Evolutionary conservation across 2,329 filamentous ascomycete genomes (phyloP).

Genomic region (Alternaria longipes): DNA sequence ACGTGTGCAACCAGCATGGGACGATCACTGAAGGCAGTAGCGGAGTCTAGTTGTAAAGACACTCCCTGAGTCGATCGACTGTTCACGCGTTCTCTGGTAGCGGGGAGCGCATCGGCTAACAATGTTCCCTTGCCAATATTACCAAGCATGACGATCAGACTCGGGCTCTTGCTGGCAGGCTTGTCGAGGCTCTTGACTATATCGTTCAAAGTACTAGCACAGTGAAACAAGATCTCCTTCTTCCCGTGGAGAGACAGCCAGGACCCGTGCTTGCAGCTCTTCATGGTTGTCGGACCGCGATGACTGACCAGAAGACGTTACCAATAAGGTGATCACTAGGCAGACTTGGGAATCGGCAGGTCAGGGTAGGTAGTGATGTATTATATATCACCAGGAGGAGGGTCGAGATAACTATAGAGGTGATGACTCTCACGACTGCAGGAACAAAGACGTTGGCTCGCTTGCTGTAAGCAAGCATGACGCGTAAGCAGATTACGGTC

Average conservation of each 20-base stretch:
- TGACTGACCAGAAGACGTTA: not conserved
- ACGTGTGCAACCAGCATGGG: not conserved
- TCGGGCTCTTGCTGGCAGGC: conserved; percentile 1
- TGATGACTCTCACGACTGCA: not conserved
- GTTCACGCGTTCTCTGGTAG: not conserved
- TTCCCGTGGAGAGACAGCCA: not conserved
- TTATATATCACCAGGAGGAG: not conserved
- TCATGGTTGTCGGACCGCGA: not conserved
- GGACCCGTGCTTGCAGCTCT: conserved; percentile 1
- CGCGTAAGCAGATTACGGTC: too few species aligned
- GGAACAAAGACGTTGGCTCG: not conserved
- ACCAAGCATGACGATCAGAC: conserved; percentile 4
- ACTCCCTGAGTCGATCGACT: not conserved
- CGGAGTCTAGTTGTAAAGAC: conserved; percentile 2
- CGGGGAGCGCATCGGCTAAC: not conserved
- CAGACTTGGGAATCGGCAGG: not conserved
- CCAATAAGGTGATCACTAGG: not conserved
- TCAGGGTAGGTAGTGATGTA: not conserved
- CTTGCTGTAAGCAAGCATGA: not conserved
- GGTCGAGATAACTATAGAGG: not conserved
- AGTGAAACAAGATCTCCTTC: not conserved
- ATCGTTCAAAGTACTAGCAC: conserved; percentile 2
- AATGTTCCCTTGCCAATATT: not conserved
- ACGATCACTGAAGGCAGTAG: conserved; percentile 2
- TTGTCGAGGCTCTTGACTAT: conserved; percentile 5